These are phyloP conservation scores for Euphorbia schlechtendalii DNA, from an alignment of 441 rosid genomes.

Conservation along the genomic window DNA sequence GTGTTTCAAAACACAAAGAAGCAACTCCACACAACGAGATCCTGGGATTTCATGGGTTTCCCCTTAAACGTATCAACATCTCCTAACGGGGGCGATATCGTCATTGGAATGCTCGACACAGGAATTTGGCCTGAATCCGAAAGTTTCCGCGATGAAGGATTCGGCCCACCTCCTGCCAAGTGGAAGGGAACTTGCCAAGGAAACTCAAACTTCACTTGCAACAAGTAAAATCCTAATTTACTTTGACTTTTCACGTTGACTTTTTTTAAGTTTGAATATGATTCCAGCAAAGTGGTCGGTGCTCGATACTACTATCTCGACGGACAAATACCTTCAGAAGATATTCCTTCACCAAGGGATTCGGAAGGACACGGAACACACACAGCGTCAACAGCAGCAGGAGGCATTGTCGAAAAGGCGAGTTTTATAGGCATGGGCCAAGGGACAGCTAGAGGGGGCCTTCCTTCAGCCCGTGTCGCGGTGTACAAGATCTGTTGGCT, in stretches of 20 bases:
- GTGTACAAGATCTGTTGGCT: conserved; percentile 79
- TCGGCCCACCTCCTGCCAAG: conserved; percentile 48
- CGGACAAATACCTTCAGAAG: conserved; percentile 15
- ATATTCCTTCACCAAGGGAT: conserved; percentile 48
- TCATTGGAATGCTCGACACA: conserved; percentile 47
- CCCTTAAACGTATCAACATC: conserved; percentile 1
- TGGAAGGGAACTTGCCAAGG: conserved; percentile 56
- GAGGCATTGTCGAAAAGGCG: conserved; percentile 44
- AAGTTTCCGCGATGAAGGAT: conserved; percentile 36
- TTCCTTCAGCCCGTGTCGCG: conserved; percentile 59
- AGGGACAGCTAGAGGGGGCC: conserved; percentile 58
- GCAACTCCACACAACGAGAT: conserved; percentile 29
- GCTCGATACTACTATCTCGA: conserved; percentile 54
- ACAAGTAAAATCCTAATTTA: conserved; percentile 30
- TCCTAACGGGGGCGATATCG: conserved; percentile 26
- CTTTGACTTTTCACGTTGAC: neutral
- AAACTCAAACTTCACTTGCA: conserved; percentile 45
- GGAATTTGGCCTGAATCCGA: conserved; percentile 49
- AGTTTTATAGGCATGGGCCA: conserved; percentile 34
- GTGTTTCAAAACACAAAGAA: conserved; percentile 26
- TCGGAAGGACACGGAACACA: conserved; percentile 81
- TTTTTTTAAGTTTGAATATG: neutral
- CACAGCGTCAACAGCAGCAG: conserved; percentile 46
- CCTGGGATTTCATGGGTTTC: conserved; percentile 39
- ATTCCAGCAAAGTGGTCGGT: conserved; percentile 55